phyloP scores from a whole-genome alignment of 2,329 filamentous ascomycete genomes.

The Ramularia collo-cygni region DNA sequence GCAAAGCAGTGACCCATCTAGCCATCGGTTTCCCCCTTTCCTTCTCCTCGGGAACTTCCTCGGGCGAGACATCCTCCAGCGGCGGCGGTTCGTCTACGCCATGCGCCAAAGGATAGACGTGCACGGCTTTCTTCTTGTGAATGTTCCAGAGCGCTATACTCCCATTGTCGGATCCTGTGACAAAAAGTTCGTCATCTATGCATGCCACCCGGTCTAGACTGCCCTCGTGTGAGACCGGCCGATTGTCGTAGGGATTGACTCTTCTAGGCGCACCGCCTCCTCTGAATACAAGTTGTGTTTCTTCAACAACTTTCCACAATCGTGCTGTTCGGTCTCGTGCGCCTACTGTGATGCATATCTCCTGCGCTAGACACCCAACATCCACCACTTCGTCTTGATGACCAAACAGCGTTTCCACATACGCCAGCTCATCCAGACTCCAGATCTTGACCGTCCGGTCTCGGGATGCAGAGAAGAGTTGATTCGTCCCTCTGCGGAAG shows the following conservation, averaged over 20 bases:
- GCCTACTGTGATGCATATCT: constrained; percentile 86
- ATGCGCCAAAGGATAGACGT: constrained; percentile 72
- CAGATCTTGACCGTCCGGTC: constrained; percentile 95
- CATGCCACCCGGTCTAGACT: constrained; percentile 89
- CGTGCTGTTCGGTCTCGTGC: constrained; percentile 85
- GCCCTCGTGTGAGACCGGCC: constrained; percentile 51
- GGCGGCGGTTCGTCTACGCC: constrained; percentile 68
- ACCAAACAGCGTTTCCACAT: constrained; percentile 91
- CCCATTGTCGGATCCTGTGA: constrained; percentile 91
- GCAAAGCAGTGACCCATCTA: constrained; percentile 83
- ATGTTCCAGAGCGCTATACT: constrained; percentile 79
- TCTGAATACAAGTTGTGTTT: constrained; percentile 90
- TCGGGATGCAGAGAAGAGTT: constrained; percentile 83
- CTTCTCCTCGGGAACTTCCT: constrained; percentile 51
- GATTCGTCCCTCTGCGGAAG: constrained; percentile 68
- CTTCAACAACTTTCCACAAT: constrained; percentile 93
- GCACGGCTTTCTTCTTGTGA: constrained; percentile 90
- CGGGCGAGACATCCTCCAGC: constrained; percentile 66
- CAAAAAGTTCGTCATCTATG: constrained; percentile 79
- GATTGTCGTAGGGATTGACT: constrained; percentile 17
- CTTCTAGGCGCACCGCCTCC: constrained; percentile 57
- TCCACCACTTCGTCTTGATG: constrained; percentile 88
- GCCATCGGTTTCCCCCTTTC: constrained; percentile 50
- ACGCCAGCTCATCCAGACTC: constrained; percentile 85
- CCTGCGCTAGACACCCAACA: constrained; percentile 73